phyloP scores from a whole-genome alignment of 1,284 basidiomycete species.

The Grifola frondosa region DNA sequence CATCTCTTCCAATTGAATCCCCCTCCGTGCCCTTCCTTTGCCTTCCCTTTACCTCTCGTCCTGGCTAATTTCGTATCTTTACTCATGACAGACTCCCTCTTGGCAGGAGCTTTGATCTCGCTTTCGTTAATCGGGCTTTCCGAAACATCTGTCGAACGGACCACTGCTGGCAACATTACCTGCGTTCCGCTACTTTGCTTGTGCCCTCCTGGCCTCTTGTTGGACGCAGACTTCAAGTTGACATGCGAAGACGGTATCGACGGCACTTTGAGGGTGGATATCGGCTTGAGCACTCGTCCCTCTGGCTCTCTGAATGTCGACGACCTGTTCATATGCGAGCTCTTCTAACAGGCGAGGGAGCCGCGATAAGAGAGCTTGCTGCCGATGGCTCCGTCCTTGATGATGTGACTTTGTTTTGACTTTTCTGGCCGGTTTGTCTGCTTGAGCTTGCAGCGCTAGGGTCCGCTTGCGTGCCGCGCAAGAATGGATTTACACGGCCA shows the following conservation, averaged over 20 bases:
- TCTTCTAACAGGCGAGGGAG: too few species aligned
- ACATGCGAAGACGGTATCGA: constrained; percentile 8
- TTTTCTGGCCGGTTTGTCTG: not conserved
- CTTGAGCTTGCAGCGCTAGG: not conserved
- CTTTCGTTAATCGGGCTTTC: too few species aligned
- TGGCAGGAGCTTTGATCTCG: not conserved
- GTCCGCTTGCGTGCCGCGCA: constrained; percentile 3
- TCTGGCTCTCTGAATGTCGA: not conserved
- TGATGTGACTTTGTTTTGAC: too few species aligned
- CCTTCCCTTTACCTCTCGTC: constrained; percentile 3
- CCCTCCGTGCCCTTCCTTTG: not conserved
- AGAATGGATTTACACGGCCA: constrained; percentile 16
- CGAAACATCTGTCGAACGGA: not conserved
- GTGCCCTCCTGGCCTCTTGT: constrained; percentile 2
- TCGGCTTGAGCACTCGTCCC: constrained; percentile 9
- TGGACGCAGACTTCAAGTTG: constrained; percentile 14
- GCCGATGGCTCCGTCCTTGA: not conserved
- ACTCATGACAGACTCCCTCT: not conserved
- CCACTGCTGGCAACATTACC: constrained; percentile 6
- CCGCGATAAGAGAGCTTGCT: too few species aligned
- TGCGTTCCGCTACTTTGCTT: constrained; percentile 6
- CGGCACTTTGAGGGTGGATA: constrained; percentile 12
- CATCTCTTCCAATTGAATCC: constrained; percentile 22
- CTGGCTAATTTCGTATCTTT: not conserved
- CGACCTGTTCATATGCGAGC: too few species aligned